These are phyloP conservation scores for Jimgerdemannia lactiflua DNA, from an alignment of 192 early-diverging fungal species.

Conservation along the genomic window DNA sequence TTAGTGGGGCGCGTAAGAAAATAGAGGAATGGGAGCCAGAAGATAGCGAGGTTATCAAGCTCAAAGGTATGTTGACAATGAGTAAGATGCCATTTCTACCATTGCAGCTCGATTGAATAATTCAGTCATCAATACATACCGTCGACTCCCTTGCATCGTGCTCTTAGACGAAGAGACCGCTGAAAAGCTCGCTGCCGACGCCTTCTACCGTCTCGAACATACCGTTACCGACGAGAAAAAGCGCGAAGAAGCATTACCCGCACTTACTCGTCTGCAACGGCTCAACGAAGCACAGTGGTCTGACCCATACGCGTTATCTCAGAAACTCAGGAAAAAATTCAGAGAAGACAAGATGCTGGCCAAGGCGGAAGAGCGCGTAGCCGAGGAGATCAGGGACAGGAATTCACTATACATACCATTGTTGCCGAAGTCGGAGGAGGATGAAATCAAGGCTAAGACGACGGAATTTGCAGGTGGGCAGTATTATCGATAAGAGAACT, in stretches of 20 bases:
- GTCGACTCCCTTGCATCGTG: not conserved
- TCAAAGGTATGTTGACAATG: conserved; percentile 43
- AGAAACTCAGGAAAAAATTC: conserved; percentile 68
- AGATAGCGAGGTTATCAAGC: conserved; percentile 59
- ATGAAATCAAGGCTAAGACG: conserved; percentile 45
- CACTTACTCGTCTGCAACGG: conserved; percentile 57
- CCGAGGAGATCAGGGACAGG: conserved; percentile 50
- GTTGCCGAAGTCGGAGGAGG: conserved; percentile 46
- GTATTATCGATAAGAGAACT: too few relatives aligned
- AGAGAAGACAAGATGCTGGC: conserved; percentile 62
- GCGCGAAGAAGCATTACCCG: conserved; percentile 37
- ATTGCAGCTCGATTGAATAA: not conserved
- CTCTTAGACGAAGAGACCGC: conserved; percentile 42
- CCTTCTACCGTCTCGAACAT: conserved; percentile 65
- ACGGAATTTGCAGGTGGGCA: conserved; percentile 42
- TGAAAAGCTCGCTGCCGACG: conserved; percentile 40
- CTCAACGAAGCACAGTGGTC: conserved; percentile 73
- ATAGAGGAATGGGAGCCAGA: conserved; percentile 70
- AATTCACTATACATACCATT: conserved; percentile 58
- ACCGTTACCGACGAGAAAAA: conserved; percentile 44
- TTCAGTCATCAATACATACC: conserved; percentile 1
- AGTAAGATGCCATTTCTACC: not conserved
- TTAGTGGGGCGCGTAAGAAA: conserved; percentile 72
- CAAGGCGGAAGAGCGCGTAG: conserved; percentile 42
- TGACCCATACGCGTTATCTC: conserved; percentile 75